Conservation (phyloP, 495 filamentous ascomycete genomes). For the Letharia columbiana region DNA sequence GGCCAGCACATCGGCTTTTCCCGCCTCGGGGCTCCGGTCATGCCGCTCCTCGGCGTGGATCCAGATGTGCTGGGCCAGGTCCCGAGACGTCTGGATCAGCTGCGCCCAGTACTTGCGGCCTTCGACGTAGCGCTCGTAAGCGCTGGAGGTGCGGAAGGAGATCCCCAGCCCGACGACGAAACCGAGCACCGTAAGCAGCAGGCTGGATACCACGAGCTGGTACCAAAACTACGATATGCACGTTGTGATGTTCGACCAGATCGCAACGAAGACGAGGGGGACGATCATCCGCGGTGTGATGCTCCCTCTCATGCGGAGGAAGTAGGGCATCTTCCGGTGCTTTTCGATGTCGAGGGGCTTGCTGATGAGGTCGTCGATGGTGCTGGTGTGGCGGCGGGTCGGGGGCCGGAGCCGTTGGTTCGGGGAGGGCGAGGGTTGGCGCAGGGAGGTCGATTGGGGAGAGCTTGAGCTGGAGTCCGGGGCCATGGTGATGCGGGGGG, state of each 20-base stretch:
- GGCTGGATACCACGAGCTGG: slow-evolving; percentile 51
- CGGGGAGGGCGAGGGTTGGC: background rate
- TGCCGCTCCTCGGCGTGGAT: slow-evolving; percentile 59
- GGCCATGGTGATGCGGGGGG: background rate
- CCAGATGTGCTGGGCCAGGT: slow-evolving; percentile 72
- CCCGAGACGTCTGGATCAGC: slow-evolving; percentile 61
- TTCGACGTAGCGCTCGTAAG: slow-evolving; percentile 72
- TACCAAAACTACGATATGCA: slow-evolving; percentile 47
- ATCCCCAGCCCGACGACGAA: slow-evolving; percentile 81
- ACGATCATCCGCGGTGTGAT: slow-evolving; percentile 74
- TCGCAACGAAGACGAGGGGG: slow-evolving; percentile 56
- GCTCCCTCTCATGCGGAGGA: slow-evolving; percentile 72
- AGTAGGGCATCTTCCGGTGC: slow-evolving; percentile 76
- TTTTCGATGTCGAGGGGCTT: slow-evolving; percentile 58
- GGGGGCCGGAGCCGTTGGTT: slow-evolving; percentile 6
- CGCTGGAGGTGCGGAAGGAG: slow-evolving; percentile 75
- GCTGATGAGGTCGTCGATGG: slow-evolving; percentile 16
- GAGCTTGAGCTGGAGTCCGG: background rate
- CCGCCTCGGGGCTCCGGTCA: slow-evolving; percentile 37
- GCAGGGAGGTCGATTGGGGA: background rate
- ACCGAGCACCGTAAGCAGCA: slow-evolving; percentile 77
- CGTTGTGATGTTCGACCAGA: slow-evolving; percentile 64
- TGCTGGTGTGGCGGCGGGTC: slow-evolving; percentile 12
- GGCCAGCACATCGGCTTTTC: slow-evolving; percentile 60
- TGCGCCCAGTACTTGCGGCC: slow-evolving; percentile 71